phyloP scores from a whole-genome alignment of 2,329 filamentous ascomycete species.

The Fusarium falciforme region DNA sequence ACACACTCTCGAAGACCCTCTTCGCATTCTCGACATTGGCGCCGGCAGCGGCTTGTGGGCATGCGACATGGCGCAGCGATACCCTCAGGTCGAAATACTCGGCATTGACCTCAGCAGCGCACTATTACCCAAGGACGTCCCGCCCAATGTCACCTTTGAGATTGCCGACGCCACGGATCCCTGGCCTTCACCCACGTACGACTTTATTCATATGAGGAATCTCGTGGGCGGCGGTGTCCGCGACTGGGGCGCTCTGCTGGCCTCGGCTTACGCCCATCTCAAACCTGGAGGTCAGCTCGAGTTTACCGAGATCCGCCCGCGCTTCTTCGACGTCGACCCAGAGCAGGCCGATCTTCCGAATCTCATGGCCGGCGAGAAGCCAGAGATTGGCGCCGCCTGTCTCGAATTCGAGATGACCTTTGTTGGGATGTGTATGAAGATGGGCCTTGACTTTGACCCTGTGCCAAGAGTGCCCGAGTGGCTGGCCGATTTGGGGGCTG shows the following conservation, averaged over 20 bases:
- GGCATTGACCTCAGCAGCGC: slow-evolving; percentile 56
- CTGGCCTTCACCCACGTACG: slow-evolving; percentile 51
- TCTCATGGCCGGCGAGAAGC: slow-evolving; percentile 20
- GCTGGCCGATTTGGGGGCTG: slow-evolving; percentile 54
- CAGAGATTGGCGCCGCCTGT: slow-evolving; percentile 43
- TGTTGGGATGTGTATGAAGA: slow-evolving; percentile 39
- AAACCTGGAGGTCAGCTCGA: slow-evolving; percentile 59
- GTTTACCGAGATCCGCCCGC: slow-evolving; percentile 55
- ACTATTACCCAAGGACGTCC: slow-evolving; percentile 58
- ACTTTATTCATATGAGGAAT: slow-evolving; percentile 58
- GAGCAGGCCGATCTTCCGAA: slow-evolving; percentile 34
- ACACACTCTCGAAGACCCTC: slow-evolving; percentile 29
- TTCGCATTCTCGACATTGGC: slow-evolving; percentile 55
- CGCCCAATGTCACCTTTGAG: slow-evolving; percentile 69
- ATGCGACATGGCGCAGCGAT: slow-evolving; percentile 54
- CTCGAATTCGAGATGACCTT: slow-evolving; percentile 51
- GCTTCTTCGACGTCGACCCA: slow-evolving; percentile 53
- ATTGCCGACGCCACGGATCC: slow-evolving; percentile 67
- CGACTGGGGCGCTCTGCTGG: slow-evolving; percentile 53
- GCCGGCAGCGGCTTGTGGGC: slow-evolving; percentile 58
- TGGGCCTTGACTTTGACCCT: slow-evolving; percentile 55
- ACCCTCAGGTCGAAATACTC: slow-evolving; percentile 53
- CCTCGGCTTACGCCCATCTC: slow-evolving; percentile 53
- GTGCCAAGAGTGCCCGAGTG: slow-evolving; percentile 49
- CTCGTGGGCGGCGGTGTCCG: slow-evolving; percentile 58